A percentile compares a stretch with the other conserved stretches of the same genome.
Evolutionary conservation across 2,329 filamentous ascomycete species (phyloP).

Genomic region (Aspergillus udagawae): DNA sequence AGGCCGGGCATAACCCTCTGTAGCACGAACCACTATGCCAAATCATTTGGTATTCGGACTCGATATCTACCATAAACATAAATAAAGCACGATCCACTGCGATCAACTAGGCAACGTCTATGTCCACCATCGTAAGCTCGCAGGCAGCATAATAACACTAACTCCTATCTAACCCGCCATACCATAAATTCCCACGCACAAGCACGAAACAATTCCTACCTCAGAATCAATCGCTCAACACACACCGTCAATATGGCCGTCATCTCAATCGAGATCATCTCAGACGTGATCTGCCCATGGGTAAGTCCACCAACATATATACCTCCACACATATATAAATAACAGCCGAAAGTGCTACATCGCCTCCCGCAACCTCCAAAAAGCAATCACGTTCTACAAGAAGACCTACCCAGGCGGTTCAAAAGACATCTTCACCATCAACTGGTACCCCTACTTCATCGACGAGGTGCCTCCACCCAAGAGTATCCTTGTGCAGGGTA

Average conservation of each 20-base stretch:
- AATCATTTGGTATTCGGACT: neutral
- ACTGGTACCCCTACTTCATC: conserved; percentile 14
- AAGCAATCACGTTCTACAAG: conserved; percentile 11
- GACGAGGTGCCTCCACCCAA: conserved; percentile 9
- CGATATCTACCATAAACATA: no score
- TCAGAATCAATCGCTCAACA: neutral
- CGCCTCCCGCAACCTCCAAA: conserved; percentile 11
- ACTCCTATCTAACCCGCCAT: no score
- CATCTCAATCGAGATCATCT: neutral
- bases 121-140: no score
- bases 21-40: neutral
- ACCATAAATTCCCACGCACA: neutral
- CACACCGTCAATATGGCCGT: neutral
- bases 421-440: conserved; percentile 6
- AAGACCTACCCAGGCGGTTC: conserved; percentile 15
- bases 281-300: neutral
- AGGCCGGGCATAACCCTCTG: no score
- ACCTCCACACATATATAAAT: neutral
- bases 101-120: no score
- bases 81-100: no score
- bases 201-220: no score
- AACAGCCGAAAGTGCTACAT: conserved; percentile 9
- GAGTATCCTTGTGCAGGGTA: conserved; percentile 14
- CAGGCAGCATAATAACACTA: no score
- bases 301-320: neutral